Conservation (phyloP, 2,329 filamentous ascomycete species). For the Periglandula ipomoeae region DNA sequence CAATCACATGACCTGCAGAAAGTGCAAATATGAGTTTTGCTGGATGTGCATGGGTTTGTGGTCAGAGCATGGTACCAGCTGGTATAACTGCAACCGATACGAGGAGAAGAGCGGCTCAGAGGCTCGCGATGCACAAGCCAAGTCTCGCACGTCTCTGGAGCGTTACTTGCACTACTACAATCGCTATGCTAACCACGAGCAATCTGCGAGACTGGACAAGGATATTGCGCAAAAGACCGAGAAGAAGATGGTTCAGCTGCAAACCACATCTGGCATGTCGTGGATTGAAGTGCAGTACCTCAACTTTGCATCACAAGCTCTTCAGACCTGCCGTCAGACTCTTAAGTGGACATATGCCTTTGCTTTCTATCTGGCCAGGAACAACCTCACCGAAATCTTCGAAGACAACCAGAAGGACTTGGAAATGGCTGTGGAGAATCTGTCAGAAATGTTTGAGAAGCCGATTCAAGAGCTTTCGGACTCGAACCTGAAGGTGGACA, state of each 20-base stretch:
- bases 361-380: conserved; percentile 91
- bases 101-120: conserved; percentile 93
- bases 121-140: conserved; percentile 84
- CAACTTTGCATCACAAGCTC: conserved; percentile 81
- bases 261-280: conserved; percentile 88
- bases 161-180: conserved; percentile 99
- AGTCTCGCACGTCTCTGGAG: conserved; percentile 81
- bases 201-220: conserved; percentile 92
- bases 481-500: conserved; percentile 91
- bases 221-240: conserved; percentile 95
- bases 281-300: conserved; percentile 99
- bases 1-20: conserved; percentile 96
- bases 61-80: conserved; percentile 97
- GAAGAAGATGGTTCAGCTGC: conserved; percentile 97
- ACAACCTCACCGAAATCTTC: conserved; percentile 94
- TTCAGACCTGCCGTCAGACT: conserved; percentile 96
- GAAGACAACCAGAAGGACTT: conserved; percentile 98
- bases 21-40: conserved; percentile 94
- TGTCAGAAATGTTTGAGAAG: conserved; percentile 99
- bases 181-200: conserved; percentile 96
- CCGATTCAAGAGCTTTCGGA: conserved; percentile 77
- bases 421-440: conserved; percentile 90
- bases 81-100: conserved; percentile 98
- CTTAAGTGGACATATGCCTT: conserved; percentile 99
- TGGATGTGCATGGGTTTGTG: conserved; percentile 99